Percentiles rank a stretch among this genome's conserved stretches.
These are phyloP conservation scores for Saitozyma podzolica DNA, from an alignment of 768 basidiomycete genomes.

Conservation along the genomic window DNA sequence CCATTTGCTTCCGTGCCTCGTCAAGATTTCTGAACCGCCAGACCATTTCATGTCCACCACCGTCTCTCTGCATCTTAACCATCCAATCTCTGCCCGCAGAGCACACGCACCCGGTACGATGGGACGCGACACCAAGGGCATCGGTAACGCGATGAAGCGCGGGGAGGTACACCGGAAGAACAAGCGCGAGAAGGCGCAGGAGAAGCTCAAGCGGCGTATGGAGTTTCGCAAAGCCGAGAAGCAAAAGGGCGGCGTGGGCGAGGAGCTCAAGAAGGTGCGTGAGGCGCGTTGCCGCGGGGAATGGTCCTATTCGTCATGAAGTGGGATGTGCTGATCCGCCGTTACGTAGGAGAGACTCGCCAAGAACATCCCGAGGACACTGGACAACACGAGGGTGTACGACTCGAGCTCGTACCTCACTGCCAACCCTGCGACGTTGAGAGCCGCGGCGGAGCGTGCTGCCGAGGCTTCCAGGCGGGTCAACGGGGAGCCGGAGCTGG, in stretches of 20 bases:
- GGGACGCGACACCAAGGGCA: constrained; percentile 52
- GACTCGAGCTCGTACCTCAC: constrained; percentile 54
- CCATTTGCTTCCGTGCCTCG: too few relatives aligned
- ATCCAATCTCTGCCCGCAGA: not conserved
- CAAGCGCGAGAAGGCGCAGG: constrained; percentile 75
- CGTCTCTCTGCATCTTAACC: not conserved
- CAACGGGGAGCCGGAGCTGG: constrained; percentile 53
- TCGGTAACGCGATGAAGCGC: constrained; percentile 85
- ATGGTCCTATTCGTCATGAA: not conserved
- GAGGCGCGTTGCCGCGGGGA: not conserved
- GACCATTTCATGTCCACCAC: not conserved
- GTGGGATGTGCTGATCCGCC: not conserved
- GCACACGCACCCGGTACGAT: constrained; percentile 21
- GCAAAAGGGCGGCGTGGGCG: constrained; percentile 39
- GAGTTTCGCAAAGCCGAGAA: constrained; percentile 63
- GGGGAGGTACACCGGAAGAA: constrained; percentile 71
- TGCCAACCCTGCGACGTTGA: constrained; percentile 50
- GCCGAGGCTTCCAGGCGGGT: constrained; percentile 59
- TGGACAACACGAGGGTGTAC: constrained; percentile 89
- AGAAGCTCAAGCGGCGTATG: constrained; percentile 76
- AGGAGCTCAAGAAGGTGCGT: constrained; percentile 24
- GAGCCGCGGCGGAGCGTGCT: constrained; percentile 35
- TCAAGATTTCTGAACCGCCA: constrained; percentile 13
- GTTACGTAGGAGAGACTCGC: constrained; percentile 69
- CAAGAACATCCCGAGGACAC: constrained; percentile 83